Percentiles rank a stretch among this genome's conserved stretches.
Evolutionary conservation across 352 stramenopile genomes (phyloP).

Genomic region (Pythium phragmitis): DNA sequence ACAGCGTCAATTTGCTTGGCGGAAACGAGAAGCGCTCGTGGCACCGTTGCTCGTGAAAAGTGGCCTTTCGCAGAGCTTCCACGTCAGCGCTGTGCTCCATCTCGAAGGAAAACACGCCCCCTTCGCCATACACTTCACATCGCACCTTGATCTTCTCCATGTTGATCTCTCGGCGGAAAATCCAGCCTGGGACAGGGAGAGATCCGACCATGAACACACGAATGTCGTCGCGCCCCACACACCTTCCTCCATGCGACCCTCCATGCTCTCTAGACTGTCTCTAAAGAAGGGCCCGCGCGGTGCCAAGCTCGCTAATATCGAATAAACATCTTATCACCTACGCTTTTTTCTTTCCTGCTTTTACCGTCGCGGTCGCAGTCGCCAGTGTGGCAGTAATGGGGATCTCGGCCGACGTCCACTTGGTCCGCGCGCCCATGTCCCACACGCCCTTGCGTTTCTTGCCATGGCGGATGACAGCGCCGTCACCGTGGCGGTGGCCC

Average conservation of each 20-base stretch:
- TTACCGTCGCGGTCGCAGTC: not conserved
- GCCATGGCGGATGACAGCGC: slow-evolving; percentile 43
- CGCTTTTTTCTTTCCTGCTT: not conserved
- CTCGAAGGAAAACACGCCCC: not conserved
- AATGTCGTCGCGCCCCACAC: too few relatives aligned
- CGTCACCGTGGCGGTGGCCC: slow-evolving; percentile 59
- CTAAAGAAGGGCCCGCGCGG: slow-evolving; percentile 42
- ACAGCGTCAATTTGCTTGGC: slow-evolving; percentile 5
- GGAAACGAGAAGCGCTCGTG: not conserved
- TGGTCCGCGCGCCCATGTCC: slow-evolving; percentile 55
- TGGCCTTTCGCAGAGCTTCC: not conserved
- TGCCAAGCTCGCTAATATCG: slow-evolving; percentile 56
- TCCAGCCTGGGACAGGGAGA: too few relatives aligned
- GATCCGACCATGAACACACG: too few relatives aligned
- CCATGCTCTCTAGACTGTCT: slow-evolving; percentile 28
- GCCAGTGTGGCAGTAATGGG: not conserved
- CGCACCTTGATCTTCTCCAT: too few relatives aligned
- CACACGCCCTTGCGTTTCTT: slow-evolving; percentile 49
- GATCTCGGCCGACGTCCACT: slow-evolving; percentile 64
- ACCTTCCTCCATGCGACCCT: not conserved
- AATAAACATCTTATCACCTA: slow-evolving; percentile 5
- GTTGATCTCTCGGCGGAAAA: too few relatives aligned
- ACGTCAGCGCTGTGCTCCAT: not conserved
- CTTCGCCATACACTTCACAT: not conserved
- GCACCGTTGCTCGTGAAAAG: not conserved